A percentile compares a stretch with the other conserved stretches of the same genome.
These are phyloP conservation scores for Phytophthora sojae DNA, from an alignment of 352 stramenopile genomes.

Conservation along the genomic window DNA sequence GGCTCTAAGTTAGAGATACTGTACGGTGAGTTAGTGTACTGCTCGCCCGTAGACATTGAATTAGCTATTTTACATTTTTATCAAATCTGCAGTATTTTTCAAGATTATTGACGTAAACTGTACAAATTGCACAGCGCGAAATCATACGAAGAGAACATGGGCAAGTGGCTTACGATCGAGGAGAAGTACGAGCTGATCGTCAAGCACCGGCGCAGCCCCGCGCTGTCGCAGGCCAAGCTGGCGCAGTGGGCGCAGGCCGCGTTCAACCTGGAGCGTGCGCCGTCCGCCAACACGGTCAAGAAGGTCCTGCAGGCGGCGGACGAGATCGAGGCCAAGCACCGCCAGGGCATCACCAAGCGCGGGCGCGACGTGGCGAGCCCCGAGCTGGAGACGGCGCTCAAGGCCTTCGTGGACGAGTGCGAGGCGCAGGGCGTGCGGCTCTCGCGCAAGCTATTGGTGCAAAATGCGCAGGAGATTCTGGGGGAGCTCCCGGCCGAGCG, in stretches of 20 bases:
- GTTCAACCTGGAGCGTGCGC: slow-evolving; percentile 30
- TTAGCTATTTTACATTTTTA: too few species aligned
- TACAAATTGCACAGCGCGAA: too few species aligned
- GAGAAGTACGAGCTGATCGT: slow-evolving; percentile 35
- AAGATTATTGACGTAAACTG: too few species aligned
- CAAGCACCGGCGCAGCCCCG: slow-evolving; percentile 28
- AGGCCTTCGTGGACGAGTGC: slow-evolving; percentile 19
- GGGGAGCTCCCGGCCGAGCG: slow-evolving; percentile 14
- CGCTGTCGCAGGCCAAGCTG: slow-evolving; percentile 34
- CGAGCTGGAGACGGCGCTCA: slow-evolving; percentile 28
- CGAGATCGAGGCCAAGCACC: slow-evolving; percentile 32
- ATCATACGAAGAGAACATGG: slow-evolving; percentile 13
- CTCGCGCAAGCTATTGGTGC: slow-evolving; percentile 32
- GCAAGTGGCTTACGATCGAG: slow-evolving; percentile 35
- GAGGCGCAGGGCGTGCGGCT: slow-evolving; percentile 6
- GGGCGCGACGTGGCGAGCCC: slow-evolving; percentile 31
- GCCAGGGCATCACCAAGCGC: slow-evolving; percentile 29
- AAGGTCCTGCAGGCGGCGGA: slow-evolving; percentile 25
- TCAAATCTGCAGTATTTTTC: too few species aligned
- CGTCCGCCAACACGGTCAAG: slow-evolving; percentile 30
- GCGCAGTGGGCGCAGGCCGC: slow-evolving; percentile 21
- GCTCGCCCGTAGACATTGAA: too few species aligned
- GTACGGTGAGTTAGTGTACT: too few species aligned
- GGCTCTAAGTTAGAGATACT: too few species aligned
- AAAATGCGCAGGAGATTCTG: slow-evolving; percentile 32